Conservation (phyloP, 192 early-diverging fungal genomes). For the Backusella tarrabulga region DNA sequence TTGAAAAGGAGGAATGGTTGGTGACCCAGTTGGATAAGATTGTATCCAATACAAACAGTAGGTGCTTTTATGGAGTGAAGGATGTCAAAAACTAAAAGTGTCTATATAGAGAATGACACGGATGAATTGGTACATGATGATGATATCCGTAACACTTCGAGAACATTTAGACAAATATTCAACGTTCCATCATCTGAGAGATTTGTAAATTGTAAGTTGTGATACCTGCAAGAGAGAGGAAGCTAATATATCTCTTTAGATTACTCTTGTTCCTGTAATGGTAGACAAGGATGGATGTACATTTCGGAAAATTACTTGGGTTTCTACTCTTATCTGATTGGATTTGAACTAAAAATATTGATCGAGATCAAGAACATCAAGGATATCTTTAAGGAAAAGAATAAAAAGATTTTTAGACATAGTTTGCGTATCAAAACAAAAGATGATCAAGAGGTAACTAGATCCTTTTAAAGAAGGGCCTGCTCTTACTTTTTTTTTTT, state of each 20-base stretch:
- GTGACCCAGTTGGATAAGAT: conserved; percentile 82
- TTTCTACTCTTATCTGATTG: conserved; percentile 95
- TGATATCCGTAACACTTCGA: conserved; percentile 83
- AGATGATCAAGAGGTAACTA: conserved; percentile 68
- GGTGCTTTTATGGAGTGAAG: too few relatives aligned
- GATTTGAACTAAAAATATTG: conserved; percentile 87
- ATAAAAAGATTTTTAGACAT: conserved; percentile 87
- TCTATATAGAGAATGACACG: conserved; percentile 59
- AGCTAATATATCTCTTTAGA: conserved; percentile 38
- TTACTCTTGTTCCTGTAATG: conserved; percentile 92
- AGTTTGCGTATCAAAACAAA: conserved; percentile 83
- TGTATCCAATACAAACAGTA: conserved; percentile 46
- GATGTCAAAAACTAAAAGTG: not conserved
- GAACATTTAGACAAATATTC: conserved; percentile 89
- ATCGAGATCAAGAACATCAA: conserved; percentile 92
- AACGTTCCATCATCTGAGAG: conserved; percentile 77
- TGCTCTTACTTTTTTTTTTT: conserved; percentile 1
- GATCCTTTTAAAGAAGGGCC: too few relatives aligned
- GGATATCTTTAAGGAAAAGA: conserved; percentile 80
- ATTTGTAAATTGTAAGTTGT: conserved; percentile 80
- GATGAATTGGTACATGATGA: conserved; percentile 85
- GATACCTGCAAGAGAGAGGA: not conserved
- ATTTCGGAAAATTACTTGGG: conserved; percentile 88
- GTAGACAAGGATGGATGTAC: conserved; percentile 95
- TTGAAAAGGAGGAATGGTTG: conserved; percentile 82